Base-by-base conservation (phyloP, 371 early-diverging fungal species). In the Quaeritorhiza haematococci region DNA sequence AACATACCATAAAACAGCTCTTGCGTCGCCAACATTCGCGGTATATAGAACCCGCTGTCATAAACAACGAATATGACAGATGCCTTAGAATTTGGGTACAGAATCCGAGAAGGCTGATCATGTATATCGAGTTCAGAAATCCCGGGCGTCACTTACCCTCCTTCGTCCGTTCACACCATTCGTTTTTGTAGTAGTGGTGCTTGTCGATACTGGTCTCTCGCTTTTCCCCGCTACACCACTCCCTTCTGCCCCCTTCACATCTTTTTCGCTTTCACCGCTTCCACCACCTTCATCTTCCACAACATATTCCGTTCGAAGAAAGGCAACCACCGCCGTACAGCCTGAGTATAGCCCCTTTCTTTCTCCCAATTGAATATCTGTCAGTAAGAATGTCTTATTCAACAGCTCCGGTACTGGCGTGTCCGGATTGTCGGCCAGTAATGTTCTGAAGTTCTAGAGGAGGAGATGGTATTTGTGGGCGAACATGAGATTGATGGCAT, bases 1-100 rank as follows among this genome's bases (percentile, higher is more conserved):
- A 15, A 56, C 60, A 66, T 78, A 86, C 87, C 89, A 81, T 59
- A 95, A 70, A 29, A 96, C 94, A 17, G 90, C 94, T 38, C 98
- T 80, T 5, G 96, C 94, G 80, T 97, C 98, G 32, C 98, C 98
- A 24, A 88, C 97, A 69, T 97, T 97, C 41, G 94, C 97, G 30
- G 89, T 89, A 64, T 94, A 93, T 47, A 96, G 73, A 23, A 87
- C 85, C 48, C 95, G 82, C 88, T 89, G 64, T 35, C 27, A 24
- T 46, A 30, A 15, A 10, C 34, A 32, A 29, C n/a, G 33, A 15
- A 33, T 30, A 13, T 48, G 24, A 33, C 21, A 56, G 28, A 45
- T 61, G 0, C 1, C 38, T 21, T 10, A 68, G 49, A 57, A 24
- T 33, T 28, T n/a, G 24, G 48, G 6, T 27, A 47, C n/a, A 44